Percentiles rank a stretch among this genome's conserved stretches.
Conservation (phyloP, 2,329 filamentous ascomycete species). For the Xylariaceae sp. region DNA sequence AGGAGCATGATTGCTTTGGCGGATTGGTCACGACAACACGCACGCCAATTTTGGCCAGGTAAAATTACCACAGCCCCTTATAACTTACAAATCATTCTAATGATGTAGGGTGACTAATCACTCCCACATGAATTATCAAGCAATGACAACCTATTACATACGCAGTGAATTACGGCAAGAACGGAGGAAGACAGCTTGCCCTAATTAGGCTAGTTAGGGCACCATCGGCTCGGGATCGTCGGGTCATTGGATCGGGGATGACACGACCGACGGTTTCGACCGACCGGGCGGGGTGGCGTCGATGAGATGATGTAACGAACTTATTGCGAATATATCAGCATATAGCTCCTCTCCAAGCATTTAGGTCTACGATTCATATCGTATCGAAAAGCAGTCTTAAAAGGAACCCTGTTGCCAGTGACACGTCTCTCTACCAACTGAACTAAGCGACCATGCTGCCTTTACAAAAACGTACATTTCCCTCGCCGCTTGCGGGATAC, state of each 20-base stretch:
- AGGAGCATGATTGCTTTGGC: no score
- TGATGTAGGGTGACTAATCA: conserved; percentile 14
- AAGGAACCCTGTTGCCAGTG: neutral
- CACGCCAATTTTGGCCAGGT: no score
- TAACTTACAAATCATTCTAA: no score
- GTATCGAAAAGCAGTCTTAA: neutral
- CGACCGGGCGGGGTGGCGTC: conserved; percentile 1
- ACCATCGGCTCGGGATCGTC: neutral
- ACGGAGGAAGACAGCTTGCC: neutral
- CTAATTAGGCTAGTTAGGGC: neutral
- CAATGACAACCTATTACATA: neutral
- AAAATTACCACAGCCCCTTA: no score
- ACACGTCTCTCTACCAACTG: neutral
- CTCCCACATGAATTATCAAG: conserved; percentile 1
- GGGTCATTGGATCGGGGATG: neutral
- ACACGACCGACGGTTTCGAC: neutral
- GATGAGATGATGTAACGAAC: conserved; percentile 8
- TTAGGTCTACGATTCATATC: neutral
- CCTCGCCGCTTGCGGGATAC: conserved; percentile 65
- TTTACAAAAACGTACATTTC: conserved; percentile 47
- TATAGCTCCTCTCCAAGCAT: neutral
- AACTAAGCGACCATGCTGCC: conserved; percentile 10
- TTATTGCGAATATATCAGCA: conserved; percentile 13
- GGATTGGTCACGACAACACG: no score
- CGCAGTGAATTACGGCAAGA: conserved; percentile 1